Base-by-base conservation (phyloP, 345 rosid species). In the Boechera divaricarpa region DNA sequence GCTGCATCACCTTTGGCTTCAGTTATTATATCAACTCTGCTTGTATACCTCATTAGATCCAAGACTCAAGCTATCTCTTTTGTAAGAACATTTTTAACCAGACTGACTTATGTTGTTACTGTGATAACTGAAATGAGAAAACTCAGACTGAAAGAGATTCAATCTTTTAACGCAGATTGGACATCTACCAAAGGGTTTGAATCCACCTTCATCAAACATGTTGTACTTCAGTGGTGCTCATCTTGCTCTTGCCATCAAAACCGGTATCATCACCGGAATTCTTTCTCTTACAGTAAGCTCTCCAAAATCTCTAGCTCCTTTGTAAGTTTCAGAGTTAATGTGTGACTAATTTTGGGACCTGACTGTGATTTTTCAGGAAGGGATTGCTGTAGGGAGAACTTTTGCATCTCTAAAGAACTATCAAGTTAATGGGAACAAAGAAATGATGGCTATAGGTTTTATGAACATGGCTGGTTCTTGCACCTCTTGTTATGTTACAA, bases 351-450 rank as follows among this genome's bases (percentile, higher is more conserved):
- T 32, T 42, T 41, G 42, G 41, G 44, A 39, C 10, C n/a, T 68
- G 6, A 36, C 55, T 69, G 12, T 29, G 61, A 16, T 33, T 73
- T 77, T 80, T 5, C 69, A 96, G 99, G 98, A 96, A 88, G 99
- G 98, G 76, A 96, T 96, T 70, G 98, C 98, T 5, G 98, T 96
- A 16, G 99, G 99, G 67, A 93, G 99, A 73, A 96, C 98, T 21
- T 93, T 93, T 87, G 98, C 99, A 52, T 57, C 93, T 21, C 67
- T 96, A 49, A 84, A 84, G 69, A 91, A 91, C 77, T 96, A 96
- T 77, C 97, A 91, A 78, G 91, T 96, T 53, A 97, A 93, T 69
- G 99, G 97, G 7, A 96, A 93, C 88, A 91, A 96, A 84, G 99
- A 96, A 86, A 96, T 93, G 98, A 84, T 96, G 86, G 98, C 98